Evolutionary conservation across 1,139 yeast species (phyloP).

Genomic region (Meyerozyma carpophila): DNA sequence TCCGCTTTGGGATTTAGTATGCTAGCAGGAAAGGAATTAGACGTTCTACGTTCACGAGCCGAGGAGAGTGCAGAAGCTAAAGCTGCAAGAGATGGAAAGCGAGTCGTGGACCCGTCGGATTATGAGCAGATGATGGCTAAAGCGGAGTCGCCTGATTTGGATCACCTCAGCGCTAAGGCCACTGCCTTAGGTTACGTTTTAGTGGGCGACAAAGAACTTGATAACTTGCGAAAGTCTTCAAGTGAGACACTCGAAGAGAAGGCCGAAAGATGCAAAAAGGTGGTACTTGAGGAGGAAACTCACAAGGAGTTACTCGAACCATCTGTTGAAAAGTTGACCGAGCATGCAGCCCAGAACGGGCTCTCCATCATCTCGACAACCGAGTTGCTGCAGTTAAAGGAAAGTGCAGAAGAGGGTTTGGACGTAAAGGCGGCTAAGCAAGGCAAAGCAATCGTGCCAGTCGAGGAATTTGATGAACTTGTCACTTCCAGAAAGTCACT

Average conservation of each 20-base stretch:
- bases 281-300: conserved; percentile 14
- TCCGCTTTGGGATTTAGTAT: neutral
- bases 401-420: conserved; percentile 9
- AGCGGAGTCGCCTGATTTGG: conserved; percentile 19
- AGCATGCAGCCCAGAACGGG: conserved; percentile 13
- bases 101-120: conserved; percentile 1
- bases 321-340: conserved; percentile 16
- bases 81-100: neutral
- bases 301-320: conserved; percentile 15
- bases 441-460: conserved; percentile 7
- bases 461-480: conserved; percentile 6
- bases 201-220: neutral
- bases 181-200: neutral
- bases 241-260: conserved; percentile 13
- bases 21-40: neutral
- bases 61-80: neutral
- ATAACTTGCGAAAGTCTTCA: conserved; percentile 3
- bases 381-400: conserved; percentile 8
- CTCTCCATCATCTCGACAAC: conserved; percentile 14
- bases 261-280: conserved; percentile 15
- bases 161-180: conserved; percentile 32
- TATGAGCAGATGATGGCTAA: conserved; percentile 5
- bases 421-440: conserved; percentile 12
- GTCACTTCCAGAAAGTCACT: neutral
- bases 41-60: neutral